Evolutionary conservation across 2,329 filamentous ascomycete genomes (phyloP), one percentile per base, ranked within the genome.

Genomic region (Thermothelomyces thermophilus): DNA sequence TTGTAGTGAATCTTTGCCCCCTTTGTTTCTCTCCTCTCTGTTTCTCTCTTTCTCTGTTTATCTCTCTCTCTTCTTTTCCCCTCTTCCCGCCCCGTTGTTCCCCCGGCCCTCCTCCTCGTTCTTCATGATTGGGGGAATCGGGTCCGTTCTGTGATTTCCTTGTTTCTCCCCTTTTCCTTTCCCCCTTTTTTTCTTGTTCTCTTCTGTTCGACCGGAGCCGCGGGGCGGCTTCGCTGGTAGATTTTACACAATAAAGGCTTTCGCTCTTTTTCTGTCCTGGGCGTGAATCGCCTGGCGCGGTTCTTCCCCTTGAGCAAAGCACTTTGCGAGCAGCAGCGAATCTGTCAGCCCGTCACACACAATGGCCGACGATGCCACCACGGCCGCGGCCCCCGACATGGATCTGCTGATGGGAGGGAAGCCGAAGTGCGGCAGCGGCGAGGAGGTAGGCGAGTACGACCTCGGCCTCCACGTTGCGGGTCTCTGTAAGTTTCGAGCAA

Each of bases 381-480:
- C n/a, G n/a, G 35, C 28, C 2, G 39, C 43, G 37, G 37, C 47
- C 26, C 28, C 53, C 19, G 47, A 50, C 3, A 52, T 53, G 55
- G 53, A 52, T n/a, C n/a, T n/a, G n/a, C 39, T 42, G 14, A 55
- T 64, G 57, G 59, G 44, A 45, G 58, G 57, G 42, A 68, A 73
- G 63, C 70, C 70, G 17, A 55, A 58, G 30, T 73, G 70, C 44
- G 70, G 70, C 17, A 62, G 68, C 45, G 67, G 62, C 16, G 52
- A 61, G 51, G 58, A 66, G 52, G 53, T 44, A 1, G 69, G 68
- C 52, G 69, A 70, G 39, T 73, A 73, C 51, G 70, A 73, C 52
- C 56, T 73, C 30, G 59, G 60, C n/a, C 54, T 73, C 17, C 70
- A 73, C 46, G 66, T 68, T 22, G 60, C 63, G 35, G 70, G 64